Percentiles rank a stretch among this genome's conserved stretches.
Evolutionary conservation across 1,139 yeast genomes (phyloP).

Genomic region (Debaryomyces udenii): DNA sequence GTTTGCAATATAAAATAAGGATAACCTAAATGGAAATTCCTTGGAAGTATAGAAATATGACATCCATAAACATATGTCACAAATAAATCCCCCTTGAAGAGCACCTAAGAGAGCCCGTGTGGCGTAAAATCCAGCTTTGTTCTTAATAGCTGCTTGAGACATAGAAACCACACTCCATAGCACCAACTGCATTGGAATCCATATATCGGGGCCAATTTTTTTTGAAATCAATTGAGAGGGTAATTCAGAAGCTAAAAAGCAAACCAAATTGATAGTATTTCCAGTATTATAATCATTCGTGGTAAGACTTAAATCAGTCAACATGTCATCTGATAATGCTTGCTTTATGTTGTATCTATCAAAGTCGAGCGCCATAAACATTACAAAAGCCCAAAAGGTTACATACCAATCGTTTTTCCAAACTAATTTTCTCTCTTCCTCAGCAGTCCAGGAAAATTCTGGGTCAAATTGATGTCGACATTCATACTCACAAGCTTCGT

Average conservation of each 20-base stretch:
- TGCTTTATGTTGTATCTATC: conserved; percentile 34
- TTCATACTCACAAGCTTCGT: conserved; percentile 35
- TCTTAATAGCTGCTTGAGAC: conserved; percentile 29
- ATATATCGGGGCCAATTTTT: conserved; percentile 53
- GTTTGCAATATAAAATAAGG: conserved; percentile 25
- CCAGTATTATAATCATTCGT: conserved; percentile 32
- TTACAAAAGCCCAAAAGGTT: conserved; percentile 33
- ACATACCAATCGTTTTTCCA: conserved; percentile 35
- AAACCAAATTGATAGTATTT: conserved; percentile 44
- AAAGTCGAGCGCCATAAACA: conserved; percentile 36
- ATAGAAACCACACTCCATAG: conserved; percentile 36
- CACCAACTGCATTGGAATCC: conserved; percentile 44
- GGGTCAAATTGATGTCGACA: conserved; percentile 39
- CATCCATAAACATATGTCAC: conserved; percentile 32
- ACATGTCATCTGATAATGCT: conserved; percentile 33
- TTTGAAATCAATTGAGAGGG: conserved; percentile 59
- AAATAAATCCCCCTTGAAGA: conserved; percentile 36
- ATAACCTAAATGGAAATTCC: conserved; percentile 30
- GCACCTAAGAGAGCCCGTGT: conserved; percentile 33
- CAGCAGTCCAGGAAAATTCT: conserved; percentile 35
- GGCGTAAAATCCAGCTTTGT: conserved; percentile 27
- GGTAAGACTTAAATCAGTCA: conserved; percentile 29
- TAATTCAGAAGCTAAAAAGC: conserved; percentile 52
- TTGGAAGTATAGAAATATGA: conserved; percentile 30
- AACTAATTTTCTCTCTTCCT: conserved; percentile 33